These are phyloP conservation scores for Quercus dentata DNA, from an alignment of 306 rosid genomes.

Conservation along the genomic window DNA sequence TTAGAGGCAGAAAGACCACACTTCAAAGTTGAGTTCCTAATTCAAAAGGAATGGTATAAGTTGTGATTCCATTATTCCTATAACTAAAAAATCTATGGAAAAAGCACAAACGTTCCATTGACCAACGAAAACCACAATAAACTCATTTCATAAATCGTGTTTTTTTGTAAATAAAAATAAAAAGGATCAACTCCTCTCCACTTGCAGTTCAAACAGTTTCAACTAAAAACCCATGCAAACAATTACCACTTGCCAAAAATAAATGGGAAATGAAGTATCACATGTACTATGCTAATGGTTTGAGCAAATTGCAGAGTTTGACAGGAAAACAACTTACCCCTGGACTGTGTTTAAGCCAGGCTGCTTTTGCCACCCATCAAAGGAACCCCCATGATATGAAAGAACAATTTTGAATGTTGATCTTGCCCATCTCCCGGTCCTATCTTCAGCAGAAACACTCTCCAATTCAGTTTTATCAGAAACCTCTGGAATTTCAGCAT, in stretches of 20 bases:
- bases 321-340: slow-evolving; percentile 44
- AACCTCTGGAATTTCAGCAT: slow-evolving; percentile 38
- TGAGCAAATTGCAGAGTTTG: slow-evolving; percentile 1
- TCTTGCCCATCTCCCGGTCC: slow-evolving; percentile 88
- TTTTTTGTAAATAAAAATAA: neutral
- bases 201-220: neutral
- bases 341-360: slow-evolving; percentile 86
- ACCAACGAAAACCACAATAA: slow-evolving; percentile 7
- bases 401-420: slow-evolving; percentile 66
- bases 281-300: neutral
- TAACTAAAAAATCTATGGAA: neutral
- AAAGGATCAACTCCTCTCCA: neutral
- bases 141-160: neutral
- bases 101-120: neutral
- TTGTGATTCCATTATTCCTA: neutral
- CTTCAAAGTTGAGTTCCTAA: neutral
- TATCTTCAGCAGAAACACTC: slow-evolving; percentile 36
- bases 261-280: neutral
- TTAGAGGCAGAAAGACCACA: neutral
- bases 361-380: slow-evolving; percentile 99
- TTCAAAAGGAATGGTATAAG: neutral
- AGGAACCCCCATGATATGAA: slow-evolving; percentile 76
- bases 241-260: slow-evolving; percentile 1
- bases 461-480: slow-evolving; percentile 35
- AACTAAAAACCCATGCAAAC: neutral